phyloP scores from a whole-genome alignment of 140 eudicot species.

The Cichorium intybus region DNA sequence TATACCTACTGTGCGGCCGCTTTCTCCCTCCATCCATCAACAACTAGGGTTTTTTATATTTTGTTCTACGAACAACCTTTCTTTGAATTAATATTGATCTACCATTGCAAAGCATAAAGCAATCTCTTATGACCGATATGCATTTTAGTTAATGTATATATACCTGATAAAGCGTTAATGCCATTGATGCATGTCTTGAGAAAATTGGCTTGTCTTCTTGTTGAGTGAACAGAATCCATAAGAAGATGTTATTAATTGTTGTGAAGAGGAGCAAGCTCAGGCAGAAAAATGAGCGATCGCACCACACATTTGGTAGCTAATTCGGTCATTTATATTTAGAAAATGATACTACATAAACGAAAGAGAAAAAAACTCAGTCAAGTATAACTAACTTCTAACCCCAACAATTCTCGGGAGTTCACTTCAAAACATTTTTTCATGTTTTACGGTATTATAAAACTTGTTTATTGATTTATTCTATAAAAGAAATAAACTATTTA shows the following conservation, averaged over 20 bases:
- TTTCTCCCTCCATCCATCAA: not conserved
- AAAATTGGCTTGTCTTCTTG: constrained; percentile 20
- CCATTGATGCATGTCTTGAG: constrained; percentile 26
- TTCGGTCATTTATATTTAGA: not conserved
- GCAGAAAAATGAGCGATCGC: not conserved
- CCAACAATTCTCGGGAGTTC: not conserved
- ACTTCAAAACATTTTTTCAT: not conserved
- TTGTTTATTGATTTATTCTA: not conserved
- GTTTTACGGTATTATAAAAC: not conserved
- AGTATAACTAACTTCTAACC: not conserved
- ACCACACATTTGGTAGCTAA: not conserved
- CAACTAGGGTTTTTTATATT: not conserved
- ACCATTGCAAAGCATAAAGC: not conserved
- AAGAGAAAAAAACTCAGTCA: not conserved
- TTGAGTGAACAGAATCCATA: constrained; percentile 7
- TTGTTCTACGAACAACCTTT: not conserved
- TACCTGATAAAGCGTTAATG: constrained; percentile 25
- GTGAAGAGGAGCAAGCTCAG: not conserved
- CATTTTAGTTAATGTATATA: not conserved
- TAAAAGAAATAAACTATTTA: not conserved
- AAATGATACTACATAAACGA: not conserved
- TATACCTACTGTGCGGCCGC: no score
- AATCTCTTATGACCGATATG: not conserved
- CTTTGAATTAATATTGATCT: not conserved
- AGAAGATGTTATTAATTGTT: constrained; percentile 7